Conservation (phyloP, 139 green algal species). For the Chlorella sp. region DNA sequence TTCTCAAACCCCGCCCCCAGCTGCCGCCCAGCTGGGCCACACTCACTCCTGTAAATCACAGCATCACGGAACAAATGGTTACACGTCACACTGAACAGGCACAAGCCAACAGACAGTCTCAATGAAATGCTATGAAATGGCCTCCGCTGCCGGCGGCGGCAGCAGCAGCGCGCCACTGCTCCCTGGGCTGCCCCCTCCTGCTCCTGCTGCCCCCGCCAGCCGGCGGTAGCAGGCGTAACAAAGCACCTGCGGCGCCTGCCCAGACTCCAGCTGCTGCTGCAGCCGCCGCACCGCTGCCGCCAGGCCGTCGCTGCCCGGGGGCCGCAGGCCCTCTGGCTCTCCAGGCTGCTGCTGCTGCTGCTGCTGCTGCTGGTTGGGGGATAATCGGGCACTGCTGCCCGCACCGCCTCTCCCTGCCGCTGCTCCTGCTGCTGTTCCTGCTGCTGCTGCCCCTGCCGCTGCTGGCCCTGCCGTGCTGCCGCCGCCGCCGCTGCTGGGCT, state of each 20-base stretch:
- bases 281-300: neutral
- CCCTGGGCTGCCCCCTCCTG: no score
- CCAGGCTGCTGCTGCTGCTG: neutral
- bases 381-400: no score
- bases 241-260: slow-evolving; percentile 5
- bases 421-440: neutral
- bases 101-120: no score
- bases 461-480: neutral
- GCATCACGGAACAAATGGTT: no score
- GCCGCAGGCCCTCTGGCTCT: neutral
- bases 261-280: neutral
- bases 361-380: neutral
- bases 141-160: no score
- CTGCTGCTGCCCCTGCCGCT: neutral
- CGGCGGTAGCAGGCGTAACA: slow-evolving; percentile 33
- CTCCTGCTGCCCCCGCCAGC: neutral
- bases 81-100: no score
- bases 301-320: neutral
- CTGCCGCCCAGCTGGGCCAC: no score
- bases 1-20: no score
- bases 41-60: no score
- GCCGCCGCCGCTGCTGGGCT: neutral
- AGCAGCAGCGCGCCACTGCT: no score
- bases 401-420: neutral
- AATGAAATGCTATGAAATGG: no score